Evolutionary conservation across 106 monocot species (phyloP).

Genomic region (Acorus gramineus): DNA sequence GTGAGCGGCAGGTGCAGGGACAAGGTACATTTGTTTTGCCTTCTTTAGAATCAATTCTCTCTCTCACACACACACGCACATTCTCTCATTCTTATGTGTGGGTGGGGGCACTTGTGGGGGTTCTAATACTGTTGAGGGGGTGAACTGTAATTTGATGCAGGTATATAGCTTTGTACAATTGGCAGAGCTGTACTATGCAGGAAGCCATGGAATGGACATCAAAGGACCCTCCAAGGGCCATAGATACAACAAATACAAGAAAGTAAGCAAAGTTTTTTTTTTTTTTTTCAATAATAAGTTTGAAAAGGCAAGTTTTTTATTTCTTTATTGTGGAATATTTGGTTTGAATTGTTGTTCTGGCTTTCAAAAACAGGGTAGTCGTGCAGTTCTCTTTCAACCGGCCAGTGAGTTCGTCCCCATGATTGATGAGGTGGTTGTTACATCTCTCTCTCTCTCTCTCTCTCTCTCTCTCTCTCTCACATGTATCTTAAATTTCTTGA

Average conservation of each 20-base stretch:
- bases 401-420: slow-evolving; percentile 38
- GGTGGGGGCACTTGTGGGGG: not conserved
- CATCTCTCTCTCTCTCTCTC: not conserved
- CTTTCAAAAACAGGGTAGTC: too few relatives aligned
- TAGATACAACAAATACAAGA: slow-evolving; percentile 12
- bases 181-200: slow-evolving; percentile 69
- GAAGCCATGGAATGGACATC: slow-evolving; percentile 90
- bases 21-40: slow-evolving; percentile 24
- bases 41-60: not conserved
- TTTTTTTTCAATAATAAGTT: not conserved
- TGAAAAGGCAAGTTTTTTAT: not conserved
- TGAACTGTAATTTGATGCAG: slow-evolving; percentile 4
- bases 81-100: not conserved
- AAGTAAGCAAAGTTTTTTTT: not conserved
- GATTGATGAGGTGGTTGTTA: slow-evolving; percentile 32
- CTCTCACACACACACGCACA: not conserved
- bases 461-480: not conserved
- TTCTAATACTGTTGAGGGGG: too few relatives aligned
- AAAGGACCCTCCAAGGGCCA: slow-evolving; percentile 38
- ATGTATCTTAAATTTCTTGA: not conserved
- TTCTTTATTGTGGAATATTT: not conserved
- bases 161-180: slow-evolving; percentile 53
- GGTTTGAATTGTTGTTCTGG: not conserved
- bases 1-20: slow-evolving; percentile 40
- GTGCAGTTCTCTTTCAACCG: slow-evolving; percentile 31